phyloP scores from a whole-genome alignment of 345 rosid genomes.

The Melaleuca quinquenervia region DNA sequence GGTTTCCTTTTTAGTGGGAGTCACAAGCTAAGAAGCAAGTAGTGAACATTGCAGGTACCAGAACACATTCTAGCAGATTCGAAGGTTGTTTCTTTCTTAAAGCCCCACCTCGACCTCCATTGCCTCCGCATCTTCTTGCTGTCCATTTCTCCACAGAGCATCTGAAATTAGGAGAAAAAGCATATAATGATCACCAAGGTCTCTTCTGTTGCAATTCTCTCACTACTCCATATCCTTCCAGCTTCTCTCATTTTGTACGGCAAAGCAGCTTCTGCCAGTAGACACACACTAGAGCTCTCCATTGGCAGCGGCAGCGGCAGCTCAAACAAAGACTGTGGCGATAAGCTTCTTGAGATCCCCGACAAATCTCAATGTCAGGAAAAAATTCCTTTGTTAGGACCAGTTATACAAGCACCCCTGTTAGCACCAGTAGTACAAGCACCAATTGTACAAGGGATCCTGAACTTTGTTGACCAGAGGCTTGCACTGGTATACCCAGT shows the following conservation, averaged over 20 bases:
- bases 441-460: conserved; percentile 6
- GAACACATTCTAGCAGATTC: background rate
- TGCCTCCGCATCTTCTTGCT: background rate
- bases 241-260: background rate
- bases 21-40: background rate
- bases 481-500: conserved; percentile 61
- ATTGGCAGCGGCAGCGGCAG: background rate
- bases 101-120: background rate
- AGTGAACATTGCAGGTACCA: background rate
- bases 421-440: background rate
- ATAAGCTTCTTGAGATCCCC: background rate
- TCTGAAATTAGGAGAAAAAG: background rate
- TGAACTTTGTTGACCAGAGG: conserved; percentile 50
- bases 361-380: background rate
- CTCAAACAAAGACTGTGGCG: background rate
- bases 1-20: background rate
- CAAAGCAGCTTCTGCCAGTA: background rate
- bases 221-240: background rate
- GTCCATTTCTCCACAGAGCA: background rate
- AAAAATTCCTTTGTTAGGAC: background rate
- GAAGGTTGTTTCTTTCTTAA: background rate
- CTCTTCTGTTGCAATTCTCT: background rate
- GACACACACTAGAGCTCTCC: background rate
- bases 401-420: background rate
- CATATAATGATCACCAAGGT: background rate